Evolutionary conservation across 305 asterid genomes (phyloP).

Genomic region (Fraxinus albicans): DNA sequence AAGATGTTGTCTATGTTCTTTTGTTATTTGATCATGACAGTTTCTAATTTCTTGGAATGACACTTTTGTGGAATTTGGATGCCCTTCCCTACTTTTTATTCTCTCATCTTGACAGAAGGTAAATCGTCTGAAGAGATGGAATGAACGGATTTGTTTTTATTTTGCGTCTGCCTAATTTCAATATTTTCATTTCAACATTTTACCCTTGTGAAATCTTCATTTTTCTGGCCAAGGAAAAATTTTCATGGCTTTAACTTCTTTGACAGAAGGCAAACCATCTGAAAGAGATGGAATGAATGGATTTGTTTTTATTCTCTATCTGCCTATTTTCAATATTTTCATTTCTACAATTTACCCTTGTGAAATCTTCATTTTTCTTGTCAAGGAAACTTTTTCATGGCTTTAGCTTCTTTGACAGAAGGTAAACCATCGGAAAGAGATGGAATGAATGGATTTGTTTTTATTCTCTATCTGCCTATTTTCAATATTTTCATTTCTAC

Average conservation of each 20-base stretch:
- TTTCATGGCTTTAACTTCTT: background rate
- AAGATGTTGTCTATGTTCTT: constrained; percentile 16
- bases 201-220: background rate
- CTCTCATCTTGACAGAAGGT: background rate
- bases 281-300: too few species aligned
- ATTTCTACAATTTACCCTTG: background rate
- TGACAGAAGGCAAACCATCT: too few species aligned
- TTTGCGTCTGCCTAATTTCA: background rate
- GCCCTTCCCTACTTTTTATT: background rate
- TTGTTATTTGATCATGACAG: background rate
- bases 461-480: too few species aligned
- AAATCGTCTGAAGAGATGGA: background rate
- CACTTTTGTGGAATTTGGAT: constrained; percentile 1
- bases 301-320: too few species aligned
- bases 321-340: background rate
- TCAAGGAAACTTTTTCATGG: background rate
- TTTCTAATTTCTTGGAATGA: constrained; percentile 8
- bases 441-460: too few species aligned
- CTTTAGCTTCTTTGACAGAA: too few species aligned
- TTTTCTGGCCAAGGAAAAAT: background rate
- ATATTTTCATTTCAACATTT: background rate
- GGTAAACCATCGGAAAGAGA: too few species aligned
- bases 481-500: too few species aligned
- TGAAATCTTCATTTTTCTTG: background rate
- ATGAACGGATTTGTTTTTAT: background rate